Base-by-base conservation (phyloP, 2,329 filamentous ascomycete genomes). In the Pyricularia pennisetigena region DNA sequence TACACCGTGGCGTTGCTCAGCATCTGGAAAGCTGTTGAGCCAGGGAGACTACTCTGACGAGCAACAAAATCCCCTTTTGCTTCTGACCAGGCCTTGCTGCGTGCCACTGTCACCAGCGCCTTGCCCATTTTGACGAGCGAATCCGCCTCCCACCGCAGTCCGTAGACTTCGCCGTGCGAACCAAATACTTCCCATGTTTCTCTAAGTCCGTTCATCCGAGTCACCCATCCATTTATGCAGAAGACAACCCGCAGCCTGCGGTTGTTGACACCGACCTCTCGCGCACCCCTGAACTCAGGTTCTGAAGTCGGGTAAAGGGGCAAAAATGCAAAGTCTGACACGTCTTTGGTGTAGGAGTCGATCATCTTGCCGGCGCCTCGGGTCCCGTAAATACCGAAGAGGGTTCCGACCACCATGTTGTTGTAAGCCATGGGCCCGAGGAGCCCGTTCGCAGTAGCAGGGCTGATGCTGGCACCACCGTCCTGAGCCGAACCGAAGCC, bases 351-450 rank as follows among this genome's bases (percentile, higher is more conserved):
- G 76, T 96, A 97, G n/a, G 89, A 84, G 71, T 97, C 92, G 83
- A 97, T 91, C 83, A 94, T 92, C 76, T 93, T 90, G 67, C 89
- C 88, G 0, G 91, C 91, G 83, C 97, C 94, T 49, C 89, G 87
- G 1, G 90, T 88, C 62, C 91, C 91, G 75, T 96, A 97, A n/a
- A 95, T 92, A 9, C 95, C 95, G 74, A 98, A 97, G 57, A 98
- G 81, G 54, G 90, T 88, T 20, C 94, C 94, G 32, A 97, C 90
- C 61, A 93, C 82, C 20, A 95, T 85, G 5, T 89, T 87, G 70
- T 90, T 95, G 54, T 94, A 89, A 2, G 93, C 90, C 74, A 97
- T 83, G 23, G 88, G 85, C 12, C 94, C 94, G 0, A 98, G 81
- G 67, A 97, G 87, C 1, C 88, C 88, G 24, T 93, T 92, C 12